A percentile compares a stretch with the other conserved stretches of the same genome.
Evolutionary conservation across 2,329 filamentous ascomycete species (phyloP).

Genomic region (Cordyceps cicadae): DNA sequence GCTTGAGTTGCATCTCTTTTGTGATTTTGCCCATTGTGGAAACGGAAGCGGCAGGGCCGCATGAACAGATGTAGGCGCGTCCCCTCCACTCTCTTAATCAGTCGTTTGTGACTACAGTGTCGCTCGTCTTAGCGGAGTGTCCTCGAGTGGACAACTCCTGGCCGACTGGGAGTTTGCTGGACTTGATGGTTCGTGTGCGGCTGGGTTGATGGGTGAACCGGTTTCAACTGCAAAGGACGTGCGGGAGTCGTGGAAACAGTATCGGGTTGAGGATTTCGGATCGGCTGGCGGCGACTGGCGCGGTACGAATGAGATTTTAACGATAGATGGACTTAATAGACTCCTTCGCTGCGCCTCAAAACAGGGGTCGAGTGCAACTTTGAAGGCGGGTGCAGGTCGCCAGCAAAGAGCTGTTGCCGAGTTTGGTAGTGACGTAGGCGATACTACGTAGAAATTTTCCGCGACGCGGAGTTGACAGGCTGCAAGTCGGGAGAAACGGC

Average conservation of each 20-base stretch:
- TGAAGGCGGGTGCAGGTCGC: constrained; percentile 35
- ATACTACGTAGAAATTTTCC: constrained; percentile 12
- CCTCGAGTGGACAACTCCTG: constrained; percentile 25
- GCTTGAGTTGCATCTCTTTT: constrained; percentile 58
- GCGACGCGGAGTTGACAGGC: neutral
- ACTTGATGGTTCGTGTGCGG: constrained; percentile 2
- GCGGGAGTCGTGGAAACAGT: neutral
- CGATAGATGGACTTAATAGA: neutral
- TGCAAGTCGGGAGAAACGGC: constrained; percentile 5
- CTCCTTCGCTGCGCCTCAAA: neutral
- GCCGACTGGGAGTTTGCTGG: neutral
- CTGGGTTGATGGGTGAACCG: neutral
- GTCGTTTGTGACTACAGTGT: constrained; percentile 34
- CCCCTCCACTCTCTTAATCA: constrained; percentile 48
- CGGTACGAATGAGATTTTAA: neutral
- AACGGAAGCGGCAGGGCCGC: constrained; percentile 52
- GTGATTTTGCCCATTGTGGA: constrained; percentile 61
- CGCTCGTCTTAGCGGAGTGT: constrained; percentile 24
- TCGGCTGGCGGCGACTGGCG: neutral
- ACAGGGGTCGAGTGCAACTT: constrained; percentile 17
- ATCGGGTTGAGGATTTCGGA: neutral
- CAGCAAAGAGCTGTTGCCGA: constrained; percentile 27
- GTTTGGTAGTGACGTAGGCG: constrained; percentile 12
- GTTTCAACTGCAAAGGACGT: neutral
- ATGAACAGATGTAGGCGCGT: constrained; percentile 36